Base-by-base conservation (phyloP, 139 green algal genomes). In the Chlamydomonas schloesseri region DNA sequence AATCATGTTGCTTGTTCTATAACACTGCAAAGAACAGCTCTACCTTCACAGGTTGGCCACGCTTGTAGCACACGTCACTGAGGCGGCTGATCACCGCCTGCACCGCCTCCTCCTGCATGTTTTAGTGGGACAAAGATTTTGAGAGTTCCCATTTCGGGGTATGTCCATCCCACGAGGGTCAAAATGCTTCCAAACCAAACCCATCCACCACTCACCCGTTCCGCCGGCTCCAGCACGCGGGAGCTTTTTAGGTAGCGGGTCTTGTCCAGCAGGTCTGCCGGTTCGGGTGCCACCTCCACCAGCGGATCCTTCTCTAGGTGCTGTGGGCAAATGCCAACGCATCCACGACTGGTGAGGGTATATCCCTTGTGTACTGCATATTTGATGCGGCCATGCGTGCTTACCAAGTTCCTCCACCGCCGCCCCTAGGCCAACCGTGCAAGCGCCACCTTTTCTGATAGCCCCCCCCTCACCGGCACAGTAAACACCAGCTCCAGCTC, bases 401-500 rank as follows among this genome's bases (percentile, higher is more conserved):
- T n/a, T n/a, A n/a, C n/a, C n/a, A n/a, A n/a, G n/a, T n/a, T n/a
- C n/a, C n/a, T n/a, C n/a, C n/a, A n/a, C n/a, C n/a, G n/a, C n/a
- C n/a, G n/a, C n/a, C n/a, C n/a, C n/a, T n/a, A n/a, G n/a, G n/a
- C n/a, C n/a, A n/a, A n/a, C n/a, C n/a, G n/a, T n/a, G n/a, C n/a
- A n/a, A n/a, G n/a, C n/a, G n/a, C n/a, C n/a, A n/a, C n/a, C n/a
- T n/a, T n/a, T n/a, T n/a, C n/a, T n/a, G n/a, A 50, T 50, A 13
- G 42, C 42, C 42, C 42, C 8, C 6, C 6, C 14, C 80, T 87
- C 37, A 94, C 91, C 74, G 86, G 88, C 42, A 93, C 55, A 18
- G 93, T 96, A 87, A 96, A 96, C 31, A 96, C 89, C 64, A 83
- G 84, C 65, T 96, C 89, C 57, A 97, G 87, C 58, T 96, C 94